Conservation (phyloP, 169 alveolate genomes). For the Plasmodium gaboni region DNA sequence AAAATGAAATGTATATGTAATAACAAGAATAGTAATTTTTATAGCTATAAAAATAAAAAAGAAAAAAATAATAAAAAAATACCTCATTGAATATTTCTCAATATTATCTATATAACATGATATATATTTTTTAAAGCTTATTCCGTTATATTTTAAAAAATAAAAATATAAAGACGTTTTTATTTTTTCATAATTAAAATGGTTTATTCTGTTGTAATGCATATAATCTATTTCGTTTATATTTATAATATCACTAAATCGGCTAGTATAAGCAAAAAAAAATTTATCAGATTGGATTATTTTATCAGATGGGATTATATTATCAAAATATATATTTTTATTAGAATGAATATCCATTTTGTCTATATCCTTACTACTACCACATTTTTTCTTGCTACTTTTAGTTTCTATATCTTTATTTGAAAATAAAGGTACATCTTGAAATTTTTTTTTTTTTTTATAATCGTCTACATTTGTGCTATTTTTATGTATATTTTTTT, state of each 20-base stretch:
- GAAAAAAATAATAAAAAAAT: conserved; percentile 29
- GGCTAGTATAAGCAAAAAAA: neutral
- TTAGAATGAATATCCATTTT: no score
- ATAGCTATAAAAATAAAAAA: conserved; percentile 42
- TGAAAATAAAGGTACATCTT: no score
- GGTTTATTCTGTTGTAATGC: conserved; percentile 5
- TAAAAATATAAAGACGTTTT: neutral
- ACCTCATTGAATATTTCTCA: conserved; percentile 8
- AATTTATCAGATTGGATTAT: neutral
- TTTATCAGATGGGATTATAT: no score
- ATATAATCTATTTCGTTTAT: conserved; percentile 5
- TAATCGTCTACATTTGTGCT: no score
- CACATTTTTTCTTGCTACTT: neutral
- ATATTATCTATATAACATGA: conserved; percentile 57
- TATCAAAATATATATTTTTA: neutral
- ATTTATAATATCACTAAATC: conserved; percentile 16
- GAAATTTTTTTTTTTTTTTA: no score
- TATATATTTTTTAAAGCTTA: conserved; percentile 26
- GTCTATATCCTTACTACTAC: neutral
- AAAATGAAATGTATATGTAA: conserved; percentile 29
- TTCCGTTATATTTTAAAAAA: conserved; percentile 41
- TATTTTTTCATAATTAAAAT: conserved; percentile 20
- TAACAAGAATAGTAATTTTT: conserved; percentile 43
- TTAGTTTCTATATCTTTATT: neutral
- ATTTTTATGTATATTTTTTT: neutral